A percentile compares a stretch with the other conserved stretches of the same genome.
Evolutionary conservation across 148 eudicot species (phyloP).

Genomic region (Arbutus unedo): DNA sequence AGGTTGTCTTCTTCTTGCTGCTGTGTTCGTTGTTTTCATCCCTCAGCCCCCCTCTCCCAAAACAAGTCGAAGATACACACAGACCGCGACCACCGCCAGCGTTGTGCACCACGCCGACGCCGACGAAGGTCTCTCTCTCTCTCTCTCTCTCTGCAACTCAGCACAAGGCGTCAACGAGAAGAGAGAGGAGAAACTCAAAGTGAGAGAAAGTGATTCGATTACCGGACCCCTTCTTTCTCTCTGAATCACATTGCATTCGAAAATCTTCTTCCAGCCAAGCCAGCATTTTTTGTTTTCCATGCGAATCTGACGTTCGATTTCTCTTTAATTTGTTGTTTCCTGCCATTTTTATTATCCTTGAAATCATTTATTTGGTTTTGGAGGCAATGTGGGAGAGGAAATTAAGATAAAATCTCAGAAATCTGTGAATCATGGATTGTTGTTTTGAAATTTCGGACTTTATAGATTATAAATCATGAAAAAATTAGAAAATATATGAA

Average conservation of each 20-base stretch:
- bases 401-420: neutral
- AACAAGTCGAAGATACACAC: too few species aligned
- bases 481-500: neutral
- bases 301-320: neutral
- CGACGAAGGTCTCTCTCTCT: too few species aligned
- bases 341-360: neutral
- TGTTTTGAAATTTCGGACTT: neutral
- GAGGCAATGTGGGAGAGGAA: neutral
- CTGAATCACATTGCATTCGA: conserved; percentile 12
- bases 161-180: conserved; percentile 3
- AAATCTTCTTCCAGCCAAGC: conserved; percentile 13
- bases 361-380: neutral
- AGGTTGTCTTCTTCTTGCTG: too few species aligned
- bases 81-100: too few species aligned
- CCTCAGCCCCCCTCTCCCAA: too few species aligned
- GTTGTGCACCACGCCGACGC: too few species aligned
- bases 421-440: neutral
- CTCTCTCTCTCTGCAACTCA: neutral
- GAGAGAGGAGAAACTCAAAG: conserved; percentile 1
- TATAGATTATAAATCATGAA: too few species aligned
- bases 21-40: too few species aligned
- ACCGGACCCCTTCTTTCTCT: neutral
- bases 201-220: neutral
- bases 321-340: neutral
- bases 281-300: neutral